Base-by-base conservation (phyloP, 257 asterid species). In the Prunella vulgaris region DNA sequence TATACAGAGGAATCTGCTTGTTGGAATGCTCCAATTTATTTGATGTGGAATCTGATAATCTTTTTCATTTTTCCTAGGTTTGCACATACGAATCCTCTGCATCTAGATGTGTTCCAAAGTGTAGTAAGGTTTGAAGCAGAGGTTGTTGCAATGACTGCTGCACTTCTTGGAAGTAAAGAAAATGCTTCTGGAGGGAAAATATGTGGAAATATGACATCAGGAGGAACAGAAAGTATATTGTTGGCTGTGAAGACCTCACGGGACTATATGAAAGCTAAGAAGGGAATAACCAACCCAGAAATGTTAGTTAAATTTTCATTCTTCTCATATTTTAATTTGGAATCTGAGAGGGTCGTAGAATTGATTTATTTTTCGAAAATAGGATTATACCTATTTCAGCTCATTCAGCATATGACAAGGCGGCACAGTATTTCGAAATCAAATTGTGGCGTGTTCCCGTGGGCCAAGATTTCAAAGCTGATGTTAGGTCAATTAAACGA, bases 121-220 rank as follows among this genome's bases (percentile, higher is more conserved):
- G 97, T 94, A 2, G 97, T 85, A 75, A 85, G 84, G 77, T 94
- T 91, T 78, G 99, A 94, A 80, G 80, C 93, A 13, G 99, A 94
- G 82, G 97, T 94, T 56, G 95, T 94, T 76, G 83, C 87, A 17
- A 94, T 94, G 97, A 87, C 97, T 20, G 99, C 97, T 74, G 83
- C 97, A 46, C 82, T 94, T 42, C 96, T 94, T 33, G 99, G 99
- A 51, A 86, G 97, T 57, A 89, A 85, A 75, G 97, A 91, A 74
- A 87, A 84, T 74, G 66, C 80, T 60, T 84, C 95, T 25, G 97
- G 97, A 52, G 96, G 97, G 72, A 82, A 89, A 80, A 63, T 94
- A 51, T 94, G 99, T 75, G 99, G 99, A 71, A 94, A 94, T 77
- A 94, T 94, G 99, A 94, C 97, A 35, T 94, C 99, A 17, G 99